Evolutionary conservation across 202 grass and related monocot species (phyloP).

Genomic region (Dendrocalamus latiflorus): DNA sequence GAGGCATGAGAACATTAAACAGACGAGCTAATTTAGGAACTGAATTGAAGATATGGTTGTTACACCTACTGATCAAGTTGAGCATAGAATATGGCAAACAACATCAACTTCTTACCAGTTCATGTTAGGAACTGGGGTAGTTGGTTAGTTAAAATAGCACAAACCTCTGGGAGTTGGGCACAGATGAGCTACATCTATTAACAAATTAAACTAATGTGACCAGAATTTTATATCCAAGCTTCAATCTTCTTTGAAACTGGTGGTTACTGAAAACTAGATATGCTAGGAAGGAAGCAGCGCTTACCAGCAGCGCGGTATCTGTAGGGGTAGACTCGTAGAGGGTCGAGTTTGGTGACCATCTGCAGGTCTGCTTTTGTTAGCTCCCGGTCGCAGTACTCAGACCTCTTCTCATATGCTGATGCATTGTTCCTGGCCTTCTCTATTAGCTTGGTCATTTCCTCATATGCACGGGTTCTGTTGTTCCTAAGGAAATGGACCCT

Average conservation of each 20-base stretch:
- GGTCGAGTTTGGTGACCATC: slow-evolving; percentile 93
- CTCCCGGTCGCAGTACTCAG: slow-evolving; percentile 91
- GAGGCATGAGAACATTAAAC: too few relatives aligned
- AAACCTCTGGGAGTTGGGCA: too few relatives aligned
- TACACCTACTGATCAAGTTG: slow-evolving; percentile 39
- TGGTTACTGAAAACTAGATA: not conserved
- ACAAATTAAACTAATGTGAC: not conserved
- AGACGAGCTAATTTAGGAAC: slow-evolving; percentile 26
- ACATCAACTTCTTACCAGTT: slow-evolving; percentile 36
- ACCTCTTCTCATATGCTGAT: slow-evolving; percentile 98
- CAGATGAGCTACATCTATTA: slow-evolving; percentile 32
- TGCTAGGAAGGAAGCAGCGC: slow-evolving; percentile 3
- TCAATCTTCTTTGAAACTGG: slow-evolving; percentile 32
- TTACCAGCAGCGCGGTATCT: slow-evolving; percentile 97
- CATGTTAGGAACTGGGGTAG: slow-evolving; percentile 32
- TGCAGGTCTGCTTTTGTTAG: slow-evolving; percentile 78
- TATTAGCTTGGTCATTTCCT: slow-evolving; percentile 96
- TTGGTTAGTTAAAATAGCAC: slow-evolving; percentile 38
- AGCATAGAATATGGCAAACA: slow-evolving; percentile 30
- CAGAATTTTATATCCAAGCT: slow-evolving; percentile 31
- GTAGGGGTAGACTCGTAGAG: slow-evolving; percentile 89
- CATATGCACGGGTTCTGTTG: slow-evolving; percentile 65
- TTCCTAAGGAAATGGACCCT: slow-evolving; percentile 84
- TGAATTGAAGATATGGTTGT: slow-evolving; percentile 36
- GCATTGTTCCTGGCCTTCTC: slow-evolving; percentile 95